phyloP scores from a whole-genome alignment of 2,329 filamentous ascomycete species.

The Beauveria asiatica region DNA sequence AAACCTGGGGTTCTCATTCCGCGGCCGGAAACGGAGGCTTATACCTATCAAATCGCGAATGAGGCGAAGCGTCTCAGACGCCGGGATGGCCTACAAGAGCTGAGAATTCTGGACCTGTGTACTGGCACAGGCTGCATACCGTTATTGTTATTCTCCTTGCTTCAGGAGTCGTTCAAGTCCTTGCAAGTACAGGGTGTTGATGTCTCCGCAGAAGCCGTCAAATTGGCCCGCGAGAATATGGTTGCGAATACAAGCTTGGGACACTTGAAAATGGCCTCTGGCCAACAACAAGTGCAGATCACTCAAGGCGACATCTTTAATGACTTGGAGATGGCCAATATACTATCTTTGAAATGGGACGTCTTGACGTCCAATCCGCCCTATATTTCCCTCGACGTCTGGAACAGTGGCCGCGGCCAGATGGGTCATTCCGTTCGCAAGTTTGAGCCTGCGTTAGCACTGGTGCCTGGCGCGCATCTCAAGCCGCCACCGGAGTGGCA shows the following conservation, averaged over 20 bases:
- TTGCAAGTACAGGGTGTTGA: conserved; percentile 63
- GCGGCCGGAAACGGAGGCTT: conserved; percentile 66
- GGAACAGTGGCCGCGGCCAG: conserved; percentile 29
- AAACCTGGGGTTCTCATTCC: conserved; percentile 76
- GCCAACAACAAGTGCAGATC: conserved; percentile 32
- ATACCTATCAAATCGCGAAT: conserved; percentile 47
- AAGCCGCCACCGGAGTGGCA: conserved; percentile 23
- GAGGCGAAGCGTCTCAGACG: conserved; percentile 25
- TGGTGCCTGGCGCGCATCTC: conserved; percentile 47
- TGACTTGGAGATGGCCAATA: conserved; percentile 25
- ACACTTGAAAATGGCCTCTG: conserved; percentile 14
- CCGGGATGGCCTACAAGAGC: conserved; percentile 7
- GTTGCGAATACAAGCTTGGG: conserved; percentile 33
- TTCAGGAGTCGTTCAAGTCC: conserved; percentile 32
- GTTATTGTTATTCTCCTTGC: conserved; percentile 60
- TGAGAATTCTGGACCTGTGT: conserved; percentile 71
- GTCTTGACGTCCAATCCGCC: conserved; percentile 84
- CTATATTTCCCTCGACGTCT: conserved; percentile 61
- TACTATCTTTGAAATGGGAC: conserved; percentile 35
- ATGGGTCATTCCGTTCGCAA: conserved; percentile 67
- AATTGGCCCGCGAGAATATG: conserved; percentile 58
- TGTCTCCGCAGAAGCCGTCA: conserved; percentile 56
- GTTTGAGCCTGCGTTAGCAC: conserved; percentile 71
- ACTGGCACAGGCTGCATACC: conserved; percentile 88
- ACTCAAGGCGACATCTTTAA: conserved; percentile 41